Percentiles rank a stretch among this genome's conserved stretches.
Evolutionary conservation across 352 stramenopile species (phyloP).

Genomic region (Pythium aquatile): DNA sequence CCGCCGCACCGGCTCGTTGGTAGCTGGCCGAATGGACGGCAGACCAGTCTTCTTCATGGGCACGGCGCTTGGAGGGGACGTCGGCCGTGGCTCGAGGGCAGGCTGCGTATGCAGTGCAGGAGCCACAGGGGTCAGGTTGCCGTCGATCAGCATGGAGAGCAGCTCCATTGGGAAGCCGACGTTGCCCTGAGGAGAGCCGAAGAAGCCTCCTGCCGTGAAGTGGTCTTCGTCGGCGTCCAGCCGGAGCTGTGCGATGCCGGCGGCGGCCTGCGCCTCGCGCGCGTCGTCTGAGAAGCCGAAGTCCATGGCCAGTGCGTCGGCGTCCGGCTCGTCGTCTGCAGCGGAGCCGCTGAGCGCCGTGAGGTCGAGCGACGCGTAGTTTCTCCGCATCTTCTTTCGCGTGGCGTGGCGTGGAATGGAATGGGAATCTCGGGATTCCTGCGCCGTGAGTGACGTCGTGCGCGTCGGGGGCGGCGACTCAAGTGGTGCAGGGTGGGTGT

Average conservation of each 20-base stretch:
- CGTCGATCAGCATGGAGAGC: conserved; percentile 4
- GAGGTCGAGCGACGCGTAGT: conserved; percentile 29
- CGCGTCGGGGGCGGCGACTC: conserved; percentile 3
- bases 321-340: conserved; percentile 4
- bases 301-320: neutral
- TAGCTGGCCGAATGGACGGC: conserved; percentile 11
- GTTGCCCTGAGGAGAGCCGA: neutral
- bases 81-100: neutral
- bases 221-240: conserved; percentile 15
- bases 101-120: neutral
- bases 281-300: conserved; percentile 2
- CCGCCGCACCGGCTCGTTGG: conserved; percentile 20
- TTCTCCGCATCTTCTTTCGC: conserved; percentile 22
- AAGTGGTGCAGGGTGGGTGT: neutral
- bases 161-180: conserved; percentile 24
- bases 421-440: neutral
- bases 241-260: conserved; percentile 18
- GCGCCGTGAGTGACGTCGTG: conserved; percentile 8
- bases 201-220: neutral
- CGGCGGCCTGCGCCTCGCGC: neutral
- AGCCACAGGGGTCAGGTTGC: neutral
- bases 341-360: conserved; percentile 11
- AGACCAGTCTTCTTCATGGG: conserved; percentile 12
- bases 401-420: neutral
- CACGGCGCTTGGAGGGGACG: conserved; percentile 12